phyloP scores from a whole-genome alignment of 169 alveolate genomes.

The Pseudocohnilembus persalinus region DNA sequence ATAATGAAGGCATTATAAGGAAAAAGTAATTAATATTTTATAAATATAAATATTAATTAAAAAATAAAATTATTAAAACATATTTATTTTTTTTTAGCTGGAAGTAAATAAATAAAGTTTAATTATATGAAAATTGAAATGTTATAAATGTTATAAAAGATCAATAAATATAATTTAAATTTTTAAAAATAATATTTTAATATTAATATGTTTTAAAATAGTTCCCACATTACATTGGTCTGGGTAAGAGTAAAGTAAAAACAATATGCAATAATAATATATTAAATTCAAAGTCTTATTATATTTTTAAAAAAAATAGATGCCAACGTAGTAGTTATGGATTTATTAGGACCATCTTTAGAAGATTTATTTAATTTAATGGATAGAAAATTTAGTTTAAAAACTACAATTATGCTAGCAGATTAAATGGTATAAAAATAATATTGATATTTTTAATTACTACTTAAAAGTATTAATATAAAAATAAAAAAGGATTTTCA shows the following conservation, averaged over 20 bases:
- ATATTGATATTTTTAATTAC: not conserved
- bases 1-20: conserved; percentile 26
- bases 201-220: not conserved
- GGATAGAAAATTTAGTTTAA: conserved; percentile 59
- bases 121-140: not conserved
- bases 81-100: not conserved
- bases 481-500: too few species aligned
- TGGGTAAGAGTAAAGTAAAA: conserved; percentile 36
- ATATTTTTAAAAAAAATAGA: not conserved
- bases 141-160: not conserved
- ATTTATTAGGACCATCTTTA: conserved; percentile 67
- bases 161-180: too few species aligned
- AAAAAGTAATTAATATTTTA: conserved; percentile 13
- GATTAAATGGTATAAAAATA: conserved; percentile 54
- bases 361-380: conserved; percentile 69
- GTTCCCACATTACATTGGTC: conserved; percentile 25
- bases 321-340: conserved; percentile 68
- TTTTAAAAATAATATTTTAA: too few species aligned
- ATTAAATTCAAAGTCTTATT: too few species aligned
- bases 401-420: conserved; percentile 67
- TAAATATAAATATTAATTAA: not conserved
- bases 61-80: not conserved
- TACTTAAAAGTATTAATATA: not conserved
- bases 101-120: too few species aligned
- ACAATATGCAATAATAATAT: conserved; percentile 33